Conservation (phyloP, 306 rosid species). For the Corylus avellana region DNA sequence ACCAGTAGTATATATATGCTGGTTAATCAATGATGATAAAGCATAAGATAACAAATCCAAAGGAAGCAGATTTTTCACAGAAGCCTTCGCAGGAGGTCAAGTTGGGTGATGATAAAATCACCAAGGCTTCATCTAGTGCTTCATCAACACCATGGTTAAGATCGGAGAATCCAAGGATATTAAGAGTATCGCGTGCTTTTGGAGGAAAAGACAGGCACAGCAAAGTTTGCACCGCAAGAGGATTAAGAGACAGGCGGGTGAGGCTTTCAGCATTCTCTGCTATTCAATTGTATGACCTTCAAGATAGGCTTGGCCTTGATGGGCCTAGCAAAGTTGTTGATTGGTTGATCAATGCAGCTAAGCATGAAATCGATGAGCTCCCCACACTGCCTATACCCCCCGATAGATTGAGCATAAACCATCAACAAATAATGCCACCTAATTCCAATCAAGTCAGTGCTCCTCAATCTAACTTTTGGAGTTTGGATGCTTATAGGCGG, state of each 20-base stretch:
- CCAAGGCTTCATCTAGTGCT: slow-evolving; percentile 38
- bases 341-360: slow-evolving; percentile 82
- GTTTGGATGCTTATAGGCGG: slow-evolving; percentile 40
- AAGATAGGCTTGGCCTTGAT: slow-evolving; percentile 76
- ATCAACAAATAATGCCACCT: slow-evolving; percentile 37
- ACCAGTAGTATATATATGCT: slow-evolving; percentile 1
- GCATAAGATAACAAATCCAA: slow-evolving; percentile 45
- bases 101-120: slow-evolving; percentile 38
- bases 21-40: slow-evolving; percentile 43
- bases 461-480: slow-evolving; percentile 34
- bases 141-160: slow-evolving; percentile 68
- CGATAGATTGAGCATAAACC: slow-evolving; percentile 46
- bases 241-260: slow-evolving; percentile 76
- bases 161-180: slow-evolving; percentile 83
- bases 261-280: slow-evolving; percentile 85
- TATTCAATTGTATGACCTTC: slow-evolving; percentile 81
- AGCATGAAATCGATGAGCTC: slow-evolving; percentile 80
- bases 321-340: slow-evolving; percentile 94
- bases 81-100: slow-evolving; percentile 48
- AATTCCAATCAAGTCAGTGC: slow-evolving; percentile 11
- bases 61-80: slow-evolving; percentile 41
- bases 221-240: slow-evolving; percentile 77
- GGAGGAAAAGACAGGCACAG: slow-evolving; percentile 92
- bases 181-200: slow-evolving; percentile 76
- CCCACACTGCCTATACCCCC: slow-evolving; percentile 75